phyloP scores from a whole-genome alignment of 2,329 filamentous ascomycete genomes.

The Epichloe aotearoae region DNA sequence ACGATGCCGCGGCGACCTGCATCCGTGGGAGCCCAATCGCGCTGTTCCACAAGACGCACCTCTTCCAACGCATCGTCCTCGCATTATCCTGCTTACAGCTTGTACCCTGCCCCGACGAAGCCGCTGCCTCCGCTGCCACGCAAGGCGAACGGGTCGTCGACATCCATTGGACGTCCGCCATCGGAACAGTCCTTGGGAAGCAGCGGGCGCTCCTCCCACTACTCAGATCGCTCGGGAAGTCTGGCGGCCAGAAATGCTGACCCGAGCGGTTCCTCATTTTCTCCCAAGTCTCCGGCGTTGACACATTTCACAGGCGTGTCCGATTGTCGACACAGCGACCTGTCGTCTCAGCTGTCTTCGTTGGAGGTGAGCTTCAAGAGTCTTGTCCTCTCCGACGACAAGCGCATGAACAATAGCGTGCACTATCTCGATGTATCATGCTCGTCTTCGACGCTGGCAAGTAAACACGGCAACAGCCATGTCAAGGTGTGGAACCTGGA shows the following conservation, averaged over 20 bases:
- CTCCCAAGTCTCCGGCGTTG: neutral
- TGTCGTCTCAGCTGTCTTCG: neutral
- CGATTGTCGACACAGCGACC: neutral
- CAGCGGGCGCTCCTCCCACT: conserved; percentile 4
- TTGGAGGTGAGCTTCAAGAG: conserved; percentile 11
- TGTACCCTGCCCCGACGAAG: conserved; percentile 5
- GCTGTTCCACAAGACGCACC: neutral
- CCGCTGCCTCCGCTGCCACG: conserved; percentile 5
- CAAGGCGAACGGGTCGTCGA: conserved; percentile 1
- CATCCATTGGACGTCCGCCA: conserved; percentile 3
- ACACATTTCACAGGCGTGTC: neutral
- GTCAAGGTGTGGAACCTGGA: conserved; percentile 84
- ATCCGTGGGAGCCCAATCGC: neutral
- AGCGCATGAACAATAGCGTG: conserved; percentile 19
- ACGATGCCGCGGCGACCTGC: neutral
- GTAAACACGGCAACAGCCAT: conserved; percentile 45
- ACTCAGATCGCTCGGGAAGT: conserved; percentile 3
- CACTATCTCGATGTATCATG: conserved; percentile 24
- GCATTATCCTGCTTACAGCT: conserved; percentile 2
- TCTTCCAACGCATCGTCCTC: conserved; percentile 3
- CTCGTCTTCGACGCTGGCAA: conserved; percentile 20
- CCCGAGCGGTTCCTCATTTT: neutral
- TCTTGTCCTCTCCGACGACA: conserved; percentile 14
- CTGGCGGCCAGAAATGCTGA: neutral
- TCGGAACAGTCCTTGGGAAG: neutral